phyloP scores from a whole-genome alignment of 208 protist species.

The Entamoeba dispar region DNA sequence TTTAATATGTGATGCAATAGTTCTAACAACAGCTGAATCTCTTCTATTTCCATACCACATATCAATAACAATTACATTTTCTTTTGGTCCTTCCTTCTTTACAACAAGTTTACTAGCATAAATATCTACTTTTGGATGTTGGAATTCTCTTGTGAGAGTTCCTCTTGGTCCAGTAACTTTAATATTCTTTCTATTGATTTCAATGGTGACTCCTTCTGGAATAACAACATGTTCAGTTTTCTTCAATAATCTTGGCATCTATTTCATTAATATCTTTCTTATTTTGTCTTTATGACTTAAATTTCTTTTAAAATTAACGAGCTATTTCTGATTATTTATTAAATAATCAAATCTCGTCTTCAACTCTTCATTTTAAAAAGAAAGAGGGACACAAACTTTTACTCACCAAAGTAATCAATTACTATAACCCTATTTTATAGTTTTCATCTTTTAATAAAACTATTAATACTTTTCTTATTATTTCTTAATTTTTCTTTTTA shows the following conservation, averaged over 20 bases:
- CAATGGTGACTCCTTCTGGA: slow-evolving; percentile 40
- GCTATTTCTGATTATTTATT: too few species aligned
- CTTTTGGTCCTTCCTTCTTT: not conserved
- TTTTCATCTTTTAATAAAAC: too few species aligned
- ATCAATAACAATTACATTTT: slow-evolving; percentile 48
- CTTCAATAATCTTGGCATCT: not conserved
- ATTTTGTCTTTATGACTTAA: too few species aligned
- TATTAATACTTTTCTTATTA: too few species aligned
- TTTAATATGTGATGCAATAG: slow-evolving; percentile 68
- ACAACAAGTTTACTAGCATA: slow-evolving; percentile 19
- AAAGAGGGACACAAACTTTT: too few species aligned
- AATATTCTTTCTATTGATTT: slow-evolving; percentile 51
- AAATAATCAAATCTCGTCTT: too few species aligned
- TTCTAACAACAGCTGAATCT: slow-evolving; percentile 71
- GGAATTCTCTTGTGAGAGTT: slow-evolving; percentile 64
- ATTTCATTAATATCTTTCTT: not conserved
- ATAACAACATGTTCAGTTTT: not conserved
- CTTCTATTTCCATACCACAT: slow-evolving; percentile 79
- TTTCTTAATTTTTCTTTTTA: too few species aligned
- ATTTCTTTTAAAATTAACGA: too few species aligned
- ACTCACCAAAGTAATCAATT: too few species aligned
- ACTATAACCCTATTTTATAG: too few species aligned
- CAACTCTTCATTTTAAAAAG: too few species aligned
- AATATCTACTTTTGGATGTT: slow-evolving; percentile 67
- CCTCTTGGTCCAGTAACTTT: slow-evolving; percentile 80